Percentiles rank a stretch among this genome's conserved stretches.
Conservation (phyloP, 2,329 filamentous ascomycete genomes). For the Aspergillus ruber region DNA sequence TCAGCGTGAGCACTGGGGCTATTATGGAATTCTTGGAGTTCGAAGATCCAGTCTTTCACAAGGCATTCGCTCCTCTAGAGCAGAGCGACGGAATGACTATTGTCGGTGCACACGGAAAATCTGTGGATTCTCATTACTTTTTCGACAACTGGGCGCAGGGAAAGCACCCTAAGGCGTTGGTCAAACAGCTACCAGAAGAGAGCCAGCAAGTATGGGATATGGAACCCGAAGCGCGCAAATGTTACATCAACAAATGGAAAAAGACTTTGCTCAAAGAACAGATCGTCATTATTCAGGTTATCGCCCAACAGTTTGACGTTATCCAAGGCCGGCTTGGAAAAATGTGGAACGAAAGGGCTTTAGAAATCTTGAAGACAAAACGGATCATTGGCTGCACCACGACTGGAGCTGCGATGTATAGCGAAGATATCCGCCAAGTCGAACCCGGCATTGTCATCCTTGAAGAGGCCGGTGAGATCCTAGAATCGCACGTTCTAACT, state of each 20-base stretch:
- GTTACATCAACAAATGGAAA: constrained; percentile 40
- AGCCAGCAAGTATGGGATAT: constrained; percentile 50
- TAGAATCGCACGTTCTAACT: constrained; percentile 61
- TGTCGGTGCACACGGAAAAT: constrained; percentile 43
- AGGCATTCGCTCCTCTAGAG: constrained; percentile 51
- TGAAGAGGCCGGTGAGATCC: constrained; percentile 68
- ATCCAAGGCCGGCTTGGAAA: constrained; percentile 7
- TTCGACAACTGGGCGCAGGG: constrained; percentile 49
- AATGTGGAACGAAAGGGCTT: constrained; percentile 9
- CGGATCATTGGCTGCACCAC: constrained; percentile 66
- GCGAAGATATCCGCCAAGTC: constrained; percentile 47
- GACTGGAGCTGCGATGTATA: constrained; percentile 60
- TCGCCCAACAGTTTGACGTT: constrained; percentile 9
- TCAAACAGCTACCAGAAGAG: constrained; percentile 16
- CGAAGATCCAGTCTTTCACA: constrained; percentile 46
- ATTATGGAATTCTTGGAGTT: constrained; percentile 50
- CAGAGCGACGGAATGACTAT: constrained; percentile 40
- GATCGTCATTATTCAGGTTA: constrained; percentile 18
- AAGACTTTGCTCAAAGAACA: constrained; percentile 46
- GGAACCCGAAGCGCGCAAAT: constrained; percentile 27
- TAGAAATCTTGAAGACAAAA: constrained; percentile 44
- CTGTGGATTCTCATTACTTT: constrained; percentile 45
- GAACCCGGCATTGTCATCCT: constrained; percentile 57
- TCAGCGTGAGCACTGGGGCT: constrained; percentile 7
- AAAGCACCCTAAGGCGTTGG: constrained; percentile 41